These are phyloP conservation scores for Chaetomium strumarium DNA, from an alignment of 2,329 filamentous ascomycete genomes.

Conservation along the genomic window DNA sequence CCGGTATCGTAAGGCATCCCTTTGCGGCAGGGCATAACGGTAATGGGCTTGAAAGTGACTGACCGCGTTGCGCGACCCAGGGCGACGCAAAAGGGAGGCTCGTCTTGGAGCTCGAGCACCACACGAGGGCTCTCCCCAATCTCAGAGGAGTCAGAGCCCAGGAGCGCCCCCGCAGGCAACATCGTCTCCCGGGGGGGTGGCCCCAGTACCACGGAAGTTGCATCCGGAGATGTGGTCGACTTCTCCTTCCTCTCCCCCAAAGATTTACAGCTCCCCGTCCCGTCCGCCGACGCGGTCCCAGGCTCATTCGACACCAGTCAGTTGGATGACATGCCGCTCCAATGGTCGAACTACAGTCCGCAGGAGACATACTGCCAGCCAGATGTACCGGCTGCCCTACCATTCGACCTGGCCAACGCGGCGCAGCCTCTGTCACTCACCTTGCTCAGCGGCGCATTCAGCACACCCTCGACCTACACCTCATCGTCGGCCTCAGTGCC, in stretches of 20 bases:
- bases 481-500: background rate
- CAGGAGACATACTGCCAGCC: background rate
- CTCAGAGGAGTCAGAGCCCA: background rate
- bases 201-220: too few species aligned
- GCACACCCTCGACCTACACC: background rate
- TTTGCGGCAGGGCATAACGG: background rate
- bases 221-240: too few species aligned
- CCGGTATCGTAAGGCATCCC: conserved; percentile 40
- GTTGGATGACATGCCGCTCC: background rate
- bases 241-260: too few species aligned
- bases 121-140: too few species aligned
- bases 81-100: conserved; percentile 27
- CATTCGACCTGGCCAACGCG: background rate
- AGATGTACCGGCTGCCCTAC: background rate
- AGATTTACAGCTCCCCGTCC: too few species aligned
- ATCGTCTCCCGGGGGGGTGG: too few species aligned
- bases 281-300: too few species aligned
- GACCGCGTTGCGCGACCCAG: conserved; percentile 1
- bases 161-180: too few species aligned
- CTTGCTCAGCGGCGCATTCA: background rate
- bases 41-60: background rate
- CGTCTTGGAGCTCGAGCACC: background rate
- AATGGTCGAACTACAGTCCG: background rate
- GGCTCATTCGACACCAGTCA: too few species aligned
- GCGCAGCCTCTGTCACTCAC: background rate